phyloP scores from a whole-genome alignment of 805 yeast genomes.

The Lachancea dasiensis region DNA sequence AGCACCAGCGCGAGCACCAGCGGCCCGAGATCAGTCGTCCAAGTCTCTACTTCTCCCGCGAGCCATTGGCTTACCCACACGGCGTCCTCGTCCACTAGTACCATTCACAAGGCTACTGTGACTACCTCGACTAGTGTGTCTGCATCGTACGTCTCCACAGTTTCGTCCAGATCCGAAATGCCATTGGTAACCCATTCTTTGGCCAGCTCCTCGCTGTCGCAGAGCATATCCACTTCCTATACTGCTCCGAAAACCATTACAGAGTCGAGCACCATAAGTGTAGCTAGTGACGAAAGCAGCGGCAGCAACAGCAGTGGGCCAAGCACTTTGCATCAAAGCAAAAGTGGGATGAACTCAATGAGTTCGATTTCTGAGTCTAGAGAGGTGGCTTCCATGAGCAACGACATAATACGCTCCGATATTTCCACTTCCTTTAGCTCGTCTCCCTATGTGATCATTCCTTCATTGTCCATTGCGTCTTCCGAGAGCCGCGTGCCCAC shows the following conservation, averaged over 20 bases:
- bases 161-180: slow-evolving; percentile 25
- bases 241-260: slow-evolving; percentile 18
- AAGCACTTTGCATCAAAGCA: too few relatives aligned
- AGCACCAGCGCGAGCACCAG: background rate
- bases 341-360: too few relatives aligned
- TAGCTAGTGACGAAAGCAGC: too few relatives aligned
- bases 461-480: too few relatives aligned
- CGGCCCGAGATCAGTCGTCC: background rate
- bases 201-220: slow-evolving; percentile 27
- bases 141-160: slow-evolving; percentile 29
- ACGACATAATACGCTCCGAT: too few relatives aligned
- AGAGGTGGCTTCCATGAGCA: too few relatives aligned
- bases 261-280: background rate
- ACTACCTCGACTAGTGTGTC: slow-evolving; percentile 12
- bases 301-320: too few relatives aligned
- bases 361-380: too few relatives aligned
- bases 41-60: slow-evolving; percentile 6
- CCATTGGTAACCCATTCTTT: slow-evolving; percentile 31
- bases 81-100: slow-evolving; percentile 18
- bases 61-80: slow-evolving; percentile 10
- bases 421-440: background rate
- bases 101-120: slow-evolving; percentile 12
- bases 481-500: background rate
- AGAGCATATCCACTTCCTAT: slow-evolving; percentile 30
- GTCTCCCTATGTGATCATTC: too few relatives aligned